These are phyloP conservation scores for Exophiala phaeomuriformis DNA, from an alignment of 2,329 filamentous ascomycete genomes.

Conservation along the genomic window DNA sequence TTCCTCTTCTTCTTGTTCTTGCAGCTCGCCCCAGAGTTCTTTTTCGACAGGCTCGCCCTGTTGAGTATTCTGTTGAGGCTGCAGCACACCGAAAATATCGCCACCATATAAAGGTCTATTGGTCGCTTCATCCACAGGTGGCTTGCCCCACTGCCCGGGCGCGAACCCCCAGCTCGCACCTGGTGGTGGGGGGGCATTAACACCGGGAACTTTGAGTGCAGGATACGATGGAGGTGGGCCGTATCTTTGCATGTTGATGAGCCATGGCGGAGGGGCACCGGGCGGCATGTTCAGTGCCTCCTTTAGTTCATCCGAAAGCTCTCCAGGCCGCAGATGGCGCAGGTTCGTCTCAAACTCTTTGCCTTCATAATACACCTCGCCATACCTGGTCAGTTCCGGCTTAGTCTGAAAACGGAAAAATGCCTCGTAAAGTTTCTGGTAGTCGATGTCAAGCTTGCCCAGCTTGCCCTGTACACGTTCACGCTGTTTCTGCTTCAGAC, in stretches of 20 bases:
- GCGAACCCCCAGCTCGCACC: conserved; percentile 93
- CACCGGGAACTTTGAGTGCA: conserved; percentile 84
- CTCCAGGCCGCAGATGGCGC: conserved; percentile 80
- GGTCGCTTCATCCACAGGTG: conserved; percentile 77
- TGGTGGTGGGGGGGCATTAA: conserved; percentile 85
- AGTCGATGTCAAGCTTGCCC: conserved; percentile 96
- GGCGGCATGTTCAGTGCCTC: conserved; percentile 91
- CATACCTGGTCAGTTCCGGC: conserved; percentile 84
- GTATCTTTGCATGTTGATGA: conserved; percentile 92
- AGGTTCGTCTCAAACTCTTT: conserved; percentile 97
- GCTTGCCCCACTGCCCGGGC: conserved; percentile 92
- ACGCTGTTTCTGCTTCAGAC: conserved; percentile 88
- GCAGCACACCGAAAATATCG: conserved; percentile 79
- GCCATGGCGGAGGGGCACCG: conserved; percentile 88
- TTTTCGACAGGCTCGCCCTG: conserved; percentile 77
- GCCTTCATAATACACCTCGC: conserved; percentile 98
- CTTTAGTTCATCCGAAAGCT: conserved; percentile 79
- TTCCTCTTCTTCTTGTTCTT: conserved; percentile 60
- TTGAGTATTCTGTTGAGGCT: conserved; percentile 54
- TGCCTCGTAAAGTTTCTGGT: conserved; percentile 94
- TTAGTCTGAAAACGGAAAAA: conserved; percentile 99
- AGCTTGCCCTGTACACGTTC: conserved; percentile 93
- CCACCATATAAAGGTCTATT: conserved; percentile 87
- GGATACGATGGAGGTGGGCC: conserved; percentile 93
- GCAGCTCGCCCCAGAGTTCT: conserved; percentile 84